Evolutionary conservation across 805 yeast genomes (phyloP), one percentile per base, ranked within the genome.

Genomic region (Isabelozyma rhagii): DNA sequence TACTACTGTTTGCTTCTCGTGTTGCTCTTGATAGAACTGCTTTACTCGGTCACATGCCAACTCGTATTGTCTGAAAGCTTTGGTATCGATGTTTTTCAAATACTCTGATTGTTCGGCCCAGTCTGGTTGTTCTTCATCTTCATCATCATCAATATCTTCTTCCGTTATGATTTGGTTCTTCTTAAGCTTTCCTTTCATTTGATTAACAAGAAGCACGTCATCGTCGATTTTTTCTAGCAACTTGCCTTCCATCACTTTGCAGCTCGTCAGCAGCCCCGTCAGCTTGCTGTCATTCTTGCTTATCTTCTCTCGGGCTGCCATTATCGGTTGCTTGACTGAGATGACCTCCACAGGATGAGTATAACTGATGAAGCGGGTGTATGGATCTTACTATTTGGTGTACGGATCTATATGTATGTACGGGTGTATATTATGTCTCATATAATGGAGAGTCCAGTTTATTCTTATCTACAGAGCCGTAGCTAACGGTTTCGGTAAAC

Each of bases 21-120:
- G 91, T 57, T 85, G 91, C 52, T 83, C 88, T 55, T 73, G 77
- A 62, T 85, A 85, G 58, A 85, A 85, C 46, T 72, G 74, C 55
- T 82, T 83, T 41, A 85, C 90, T 51, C 89, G 68, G 55, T 82
- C 86, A 59, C 84, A 80, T 0, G 89, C 89, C 41, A 83, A 68
- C 55, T 84, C 88, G 57, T 84, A 85, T 56, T 84, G 88, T 43
- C 91, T 66, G 56, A 81, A 85, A 31, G 77, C 56, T 50, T 74
- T 72, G 27, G 69, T 55, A 48, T 74, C 78, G 25, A 69, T 63
- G 29, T 60, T 59, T 47, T 64, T 63, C 49, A 61, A 65, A 43
- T 58, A 63, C 14, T 66, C 69, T 2, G 72, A 59, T 6, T 64
- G 64, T 21, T 54, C 54, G 18, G 51, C 49, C 74, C 73, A 65